Percentiles rank a stretch among this genome's conserved stretches.
Conservation (phyloP, 2,329 filamentous ascomycete genomes). For the Grosmannia serpens region DNA sequence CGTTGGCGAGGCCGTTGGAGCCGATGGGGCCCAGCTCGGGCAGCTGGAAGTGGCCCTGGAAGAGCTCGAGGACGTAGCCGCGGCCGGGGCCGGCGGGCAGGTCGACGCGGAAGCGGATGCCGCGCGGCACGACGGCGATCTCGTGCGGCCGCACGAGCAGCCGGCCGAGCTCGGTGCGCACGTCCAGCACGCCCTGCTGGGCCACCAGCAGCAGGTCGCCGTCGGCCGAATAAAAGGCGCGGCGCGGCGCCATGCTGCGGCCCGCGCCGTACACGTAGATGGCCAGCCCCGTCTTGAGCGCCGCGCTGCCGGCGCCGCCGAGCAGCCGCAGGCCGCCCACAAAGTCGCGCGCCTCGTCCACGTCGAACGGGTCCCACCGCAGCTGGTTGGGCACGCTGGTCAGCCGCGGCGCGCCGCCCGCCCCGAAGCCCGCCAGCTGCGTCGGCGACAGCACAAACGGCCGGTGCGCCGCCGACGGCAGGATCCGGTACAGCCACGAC, state of each 20-base stretch:
- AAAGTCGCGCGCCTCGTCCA: slow-evolving; percentile 44
- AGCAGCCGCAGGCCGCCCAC: slow-evolving; percentile 52
- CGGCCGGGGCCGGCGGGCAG: slow-evolving; percentile 45
- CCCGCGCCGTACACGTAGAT: slow-evolving; percentile 73
- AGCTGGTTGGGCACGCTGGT: slow-evolving; percentile 71
- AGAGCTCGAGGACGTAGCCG: slow-evolving; percentile 65
- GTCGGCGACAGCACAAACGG: not conserved
- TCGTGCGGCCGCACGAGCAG: slow-evolving; percentile 64
- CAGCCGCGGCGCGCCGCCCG: slow-evolving; percentile 29
- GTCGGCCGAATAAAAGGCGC: slow-evolving; percentile 75
- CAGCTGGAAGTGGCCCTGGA: slow-evolving; percentile 58
- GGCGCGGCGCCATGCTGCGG: slow-evolving; percentile 57
- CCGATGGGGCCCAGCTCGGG: slow-evolving; percentile 64
- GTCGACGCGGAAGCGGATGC: slow-evolving; percentile 59
- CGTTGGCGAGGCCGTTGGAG: slow-evolving; percentile 59
- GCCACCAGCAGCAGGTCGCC: slow-evolving; percentile 67
- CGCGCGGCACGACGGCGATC: slow-evolving; percentile 63
- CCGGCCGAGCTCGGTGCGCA: slow-evolving; percentile 64
- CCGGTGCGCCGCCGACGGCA: slow-evolving; percentile 50
- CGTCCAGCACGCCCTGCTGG: slow-evolving; percentile 62
- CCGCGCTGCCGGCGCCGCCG: slow-evolving; percentile 67
- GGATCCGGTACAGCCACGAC: slow-evolving; percentile 59
- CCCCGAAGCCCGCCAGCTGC: not conserved
- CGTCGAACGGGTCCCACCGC: slow-evolving; percentile 65
- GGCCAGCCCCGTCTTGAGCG: slow-evolving; percentile 64